Evolutionary conservation across 805 yeast species (phyloP), one percentile per base, ranked within the genome.

Genomic region (Zygotorulaspora danielsina): DNA sequence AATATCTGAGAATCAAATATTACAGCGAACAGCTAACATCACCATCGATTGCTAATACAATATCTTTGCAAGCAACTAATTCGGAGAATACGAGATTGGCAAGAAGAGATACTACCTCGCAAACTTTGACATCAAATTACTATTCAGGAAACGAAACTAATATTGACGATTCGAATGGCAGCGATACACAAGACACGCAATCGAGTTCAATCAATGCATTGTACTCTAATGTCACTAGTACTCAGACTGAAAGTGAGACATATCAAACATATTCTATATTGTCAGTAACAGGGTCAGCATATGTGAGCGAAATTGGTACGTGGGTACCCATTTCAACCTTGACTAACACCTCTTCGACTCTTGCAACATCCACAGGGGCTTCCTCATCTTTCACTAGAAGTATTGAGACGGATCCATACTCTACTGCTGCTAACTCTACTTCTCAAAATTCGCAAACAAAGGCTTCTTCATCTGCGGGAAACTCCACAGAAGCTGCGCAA

Each of bases 1-100:
- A 49, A 26, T 54, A 48, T 24, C 29, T 59, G 12, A 58, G 62
- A 34, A 46, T 59, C 21, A 44, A 38, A 3, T 59, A 55, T 37
- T 50, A 21, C 31, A 47, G 61, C 10, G 30, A 48, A 8, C 30
- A 47, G n/a, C 34, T 51, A 13, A 11, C 28, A 3, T 28, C 36
- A 7, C 19, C 38, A n/a, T 28, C 43, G 4, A 47, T 57, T 12
- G 46, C 47, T 0, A 55, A 48, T 25, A 35, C 39, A 6, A 16
- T 39, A 11, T 30, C 43, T 16, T 18, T 39, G 10, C 18, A 30
- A 11, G 31, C 31, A 5, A 36, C 32, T 7, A 31, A 21, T 21
- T 33, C 36, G 11, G 19, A 21, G 10, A 33, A 5, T 9, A 16
- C 20, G 15, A 28, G 28, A 19, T 26, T 39, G 12, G 27, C 39